These are phyloP conservation scores for Strombidium stylifer DNA, from an alignment of 73 alveolate species.

Conservation along the genomic window DNA sequence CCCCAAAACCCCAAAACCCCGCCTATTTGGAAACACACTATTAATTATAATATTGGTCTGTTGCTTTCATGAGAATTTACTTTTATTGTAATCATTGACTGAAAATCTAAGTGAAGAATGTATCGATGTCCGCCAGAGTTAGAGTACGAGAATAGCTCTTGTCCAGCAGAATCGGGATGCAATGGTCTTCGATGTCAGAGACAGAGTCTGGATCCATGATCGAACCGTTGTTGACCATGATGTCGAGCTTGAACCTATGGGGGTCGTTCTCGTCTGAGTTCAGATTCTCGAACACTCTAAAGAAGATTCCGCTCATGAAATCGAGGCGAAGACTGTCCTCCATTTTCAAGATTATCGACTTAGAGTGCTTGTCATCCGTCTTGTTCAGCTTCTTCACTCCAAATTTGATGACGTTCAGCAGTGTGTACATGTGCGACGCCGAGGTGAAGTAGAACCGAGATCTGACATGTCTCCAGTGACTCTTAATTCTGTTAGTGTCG, in stretches of 20 bases:
- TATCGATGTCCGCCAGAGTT: too few species aligned
- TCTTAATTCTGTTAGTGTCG: too few species aligned
- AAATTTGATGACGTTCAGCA: slow-evolving; percentile 66
- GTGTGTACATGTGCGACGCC: slow-evolving; percentile 88
- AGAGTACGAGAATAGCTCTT: too few species aligned
- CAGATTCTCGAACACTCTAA: slow-evolving; percentile 71
- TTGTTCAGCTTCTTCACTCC: slow-evolving; percentile 60
- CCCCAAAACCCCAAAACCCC: too few species aligned
- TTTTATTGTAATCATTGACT: too few species aligned
- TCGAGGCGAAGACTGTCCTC: slow-evolving; percentile 64
- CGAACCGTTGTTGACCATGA: slow-evolving; percentile 48
- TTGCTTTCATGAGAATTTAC: too few species aligned
- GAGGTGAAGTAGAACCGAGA: slow-evolving; percentile 90
- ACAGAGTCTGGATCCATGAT: slow-evolving; percentile 15
- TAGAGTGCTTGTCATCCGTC: slow-evolving; percentile 54
- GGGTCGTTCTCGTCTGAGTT: slow-evolving; percentile 69
- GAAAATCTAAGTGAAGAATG: too few species aligned
- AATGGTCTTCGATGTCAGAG: too few species aligned
- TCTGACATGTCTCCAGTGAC: slow-evolving; percentile 92
- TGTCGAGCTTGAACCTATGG: slow-evolving; percentile 74
- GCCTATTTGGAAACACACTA: too few species aligned
- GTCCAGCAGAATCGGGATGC: too few species aligned
- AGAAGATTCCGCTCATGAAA: slow-evolving; percentile 67
- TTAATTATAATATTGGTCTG: too few species aligned
- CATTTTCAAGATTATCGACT: too few species aligned